These are phyloP conservation scores for Chlamydomonas reinhardtii DNA, from an alignment of 163 green algal species.

Conservation along the genomic window DNA sequence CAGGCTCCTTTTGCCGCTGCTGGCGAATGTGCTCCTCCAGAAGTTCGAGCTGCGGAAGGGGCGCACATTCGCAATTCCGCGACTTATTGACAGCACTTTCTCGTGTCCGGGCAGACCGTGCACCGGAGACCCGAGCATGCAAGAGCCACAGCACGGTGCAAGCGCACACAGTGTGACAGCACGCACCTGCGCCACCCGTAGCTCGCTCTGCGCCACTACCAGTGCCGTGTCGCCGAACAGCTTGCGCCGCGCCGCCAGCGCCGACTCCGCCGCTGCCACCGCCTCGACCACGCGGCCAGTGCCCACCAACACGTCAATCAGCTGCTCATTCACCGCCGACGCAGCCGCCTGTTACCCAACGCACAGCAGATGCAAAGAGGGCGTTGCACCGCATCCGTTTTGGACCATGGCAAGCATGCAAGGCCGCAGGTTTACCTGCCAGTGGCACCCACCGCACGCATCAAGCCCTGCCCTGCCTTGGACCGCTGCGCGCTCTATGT, in stretches of 20 bases:
- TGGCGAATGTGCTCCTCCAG: background rate
- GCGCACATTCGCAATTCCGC: background rate
- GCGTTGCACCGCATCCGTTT: too few species aligned
- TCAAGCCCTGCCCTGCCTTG: too few species aligned
- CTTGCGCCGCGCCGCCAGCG: constrained; percentile 26
- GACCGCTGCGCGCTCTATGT: too few species aligned
- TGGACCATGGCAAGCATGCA: too few species aligned
- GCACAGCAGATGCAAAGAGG: too few species aligned
- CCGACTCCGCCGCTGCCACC: constrained; percentile 20
- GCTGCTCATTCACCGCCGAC: constrained; percentile 35
- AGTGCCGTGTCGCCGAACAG: constrained; percentile 32
- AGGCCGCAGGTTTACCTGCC: too few species aligned
- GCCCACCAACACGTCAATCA: constrained; percentile 17
- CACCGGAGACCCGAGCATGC: too few species aligned
- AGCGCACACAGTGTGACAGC: too few species aligned
- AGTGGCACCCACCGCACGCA: too few species aligned
- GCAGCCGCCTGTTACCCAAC: background rate
- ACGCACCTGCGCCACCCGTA: constrained; percentile 25
- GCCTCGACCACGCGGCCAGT: constrained; percentile 2
- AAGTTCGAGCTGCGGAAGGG: background rate
- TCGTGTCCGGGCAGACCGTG: too few species aligned
- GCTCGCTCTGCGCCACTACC: constrained; percentile 38
- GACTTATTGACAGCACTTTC: too few species aligned
- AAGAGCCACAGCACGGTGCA: too few species aligned
- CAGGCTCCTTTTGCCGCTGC: background rate